phyloP scores from a whole-genome alignment of 208 protist genomes.

The Crithidia sp. region DNA sequence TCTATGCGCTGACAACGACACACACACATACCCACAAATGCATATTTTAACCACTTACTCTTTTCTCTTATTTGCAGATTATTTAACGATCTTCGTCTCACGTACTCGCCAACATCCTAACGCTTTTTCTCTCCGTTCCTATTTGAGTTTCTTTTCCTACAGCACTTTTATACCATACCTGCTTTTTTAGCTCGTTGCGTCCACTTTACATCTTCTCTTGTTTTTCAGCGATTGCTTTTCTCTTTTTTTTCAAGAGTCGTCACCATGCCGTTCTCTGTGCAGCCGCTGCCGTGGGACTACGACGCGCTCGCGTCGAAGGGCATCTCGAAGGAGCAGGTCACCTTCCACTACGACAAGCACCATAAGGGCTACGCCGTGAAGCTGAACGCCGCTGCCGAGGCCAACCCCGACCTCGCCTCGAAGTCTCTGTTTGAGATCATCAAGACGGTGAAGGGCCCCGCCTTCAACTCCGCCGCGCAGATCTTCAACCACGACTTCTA shows the following conservation, averaged over 20 bases:
- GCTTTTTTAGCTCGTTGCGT: too few relatives aligned
- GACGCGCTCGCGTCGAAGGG: conserved; percentile 84
- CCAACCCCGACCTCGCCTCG: conserved; percentile 56
- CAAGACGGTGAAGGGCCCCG: conserved; percentile 72
- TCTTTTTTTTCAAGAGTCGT: too few relatives aligned
- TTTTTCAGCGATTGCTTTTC: too few relatives aligned
- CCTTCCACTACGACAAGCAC: conserved; percentile 94
- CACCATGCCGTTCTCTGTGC: conserved; percentile 71
- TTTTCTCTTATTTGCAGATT: too few relatives aligned
- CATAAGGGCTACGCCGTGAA: conserved; percentile 92
- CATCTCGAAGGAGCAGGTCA: conserved; percentile 88
- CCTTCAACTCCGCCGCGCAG: conserved; percentile 94
- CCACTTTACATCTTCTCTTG: too few relatives aligned
- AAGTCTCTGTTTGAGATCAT: conserved; percentile 90
- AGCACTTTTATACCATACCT: too few relatives aligned
- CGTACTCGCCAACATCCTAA: too few relatives aligned
- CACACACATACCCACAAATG: too few relatives aligned
- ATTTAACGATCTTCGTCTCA: too few relatives aligned
- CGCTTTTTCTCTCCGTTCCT: too few relatives aligned
- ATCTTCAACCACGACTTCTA: conserved; percentile 96
- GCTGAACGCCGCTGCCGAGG: conserved; percentile 82
- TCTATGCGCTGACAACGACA: conserved; percentile 19
- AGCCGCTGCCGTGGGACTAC: conserved; percentile 79
- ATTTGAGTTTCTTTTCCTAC: too few relatives aligned
- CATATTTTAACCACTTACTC: too few relatives aligned